A percentile compares a stretch with the other conserved stretches of the same genome.
Evolutionary conservation across 2,329 filamentous ascomycete species (phyloP).

Genomic region (Zymoseptoria ardabiliae): DNA sequence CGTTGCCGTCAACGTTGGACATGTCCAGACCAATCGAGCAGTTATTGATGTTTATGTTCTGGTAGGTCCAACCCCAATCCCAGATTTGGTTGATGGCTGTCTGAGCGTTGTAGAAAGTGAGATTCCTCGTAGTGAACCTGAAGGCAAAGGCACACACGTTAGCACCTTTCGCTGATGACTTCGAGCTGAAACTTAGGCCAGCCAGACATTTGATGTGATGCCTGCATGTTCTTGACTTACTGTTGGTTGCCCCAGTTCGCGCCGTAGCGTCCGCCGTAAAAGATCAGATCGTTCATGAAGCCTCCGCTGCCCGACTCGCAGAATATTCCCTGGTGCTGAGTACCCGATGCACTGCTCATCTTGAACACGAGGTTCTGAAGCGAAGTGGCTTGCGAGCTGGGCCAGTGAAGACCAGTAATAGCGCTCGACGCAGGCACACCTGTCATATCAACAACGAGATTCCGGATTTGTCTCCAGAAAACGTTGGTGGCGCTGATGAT

Average conservation of each 20-base stretch:
- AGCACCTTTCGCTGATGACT: neutral
- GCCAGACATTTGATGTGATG: no score
- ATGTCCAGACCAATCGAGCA: constrained; percentile 49
- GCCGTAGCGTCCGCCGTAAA: constrained; percentile 37
- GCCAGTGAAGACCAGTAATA: constrained; percentile 42
- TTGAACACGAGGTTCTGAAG: constrained; percentile 41
- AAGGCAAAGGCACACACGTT: neutral
- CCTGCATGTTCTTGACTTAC: neutral
- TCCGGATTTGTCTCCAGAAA: constrained; percentile 59
- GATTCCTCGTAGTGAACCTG: constrained; percentile 45
- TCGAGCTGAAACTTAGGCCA: neutral
- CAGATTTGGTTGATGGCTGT: constrained; percentile 52
- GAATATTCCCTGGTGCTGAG: constrained; percentile 41
- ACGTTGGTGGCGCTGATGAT: constrained; percentile 49
- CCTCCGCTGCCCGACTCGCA: constrained; percentile 39
- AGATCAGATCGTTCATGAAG: constrained; percentile 40
- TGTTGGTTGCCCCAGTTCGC: constrained; percentile 41
- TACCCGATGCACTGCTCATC: constrained; percentile 39
- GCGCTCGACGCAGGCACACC: constrained; percentile 37
- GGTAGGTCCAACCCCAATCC: constrained; percentile 51
- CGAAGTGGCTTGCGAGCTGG: constrained; percentile 39
- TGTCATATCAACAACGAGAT: constrained; percentile 56
- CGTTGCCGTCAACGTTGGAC: constrained; percentile 31
- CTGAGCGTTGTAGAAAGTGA: constrained; percentile 45
- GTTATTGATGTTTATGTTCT: constrained; percentile 43